These are phyloP conservation scores for Rhodamnia argentea DNA, from an alignment of 345 rosid species.

Conservation along the genomic window DNA sequence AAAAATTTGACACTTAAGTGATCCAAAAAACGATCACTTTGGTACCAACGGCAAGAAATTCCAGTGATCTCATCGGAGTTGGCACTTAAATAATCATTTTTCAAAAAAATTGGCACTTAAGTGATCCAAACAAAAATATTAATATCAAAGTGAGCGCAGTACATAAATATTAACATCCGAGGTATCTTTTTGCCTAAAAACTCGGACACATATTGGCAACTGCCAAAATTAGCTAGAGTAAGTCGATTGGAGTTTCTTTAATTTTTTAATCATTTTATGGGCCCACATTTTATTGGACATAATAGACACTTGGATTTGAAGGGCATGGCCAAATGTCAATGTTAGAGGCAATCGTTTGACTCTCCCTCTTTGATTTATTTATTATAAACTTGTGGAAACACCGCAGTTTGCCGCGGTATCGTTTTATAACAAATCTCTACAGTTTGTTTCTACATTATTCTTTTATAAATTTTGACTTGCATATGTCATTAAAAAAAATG, in stretches of 20 bases:
- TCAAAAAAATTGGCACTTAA: too few relatives aligned
- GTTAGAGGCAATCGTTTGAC: background rate
- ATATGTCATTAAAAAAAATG: background rate
- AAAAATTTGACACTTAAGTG: too few relatives aligned
- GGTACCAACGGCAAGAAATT: too few relatives aligned
- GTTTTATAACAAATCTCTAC: background rate
- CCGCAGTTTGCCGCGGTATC: background rate
- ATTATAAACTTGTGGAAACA: background rate
- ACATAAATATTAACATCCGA: too few relatives aligned
- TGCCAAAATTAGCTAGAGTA: background rate
- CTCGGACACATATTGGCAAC: background rate
- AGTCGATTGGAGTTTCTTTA: background rate
- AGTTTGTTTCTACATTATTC: background rate
- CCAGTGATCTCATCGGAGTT: too few relatives aligned
- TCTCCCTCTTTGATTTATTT: background rate
- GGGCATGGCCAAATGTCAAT: background rate
- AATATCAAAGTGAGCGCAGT: too few relatives aligned
- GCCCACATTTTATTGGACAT: background rate
- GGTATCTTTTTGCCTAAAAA: background rate
- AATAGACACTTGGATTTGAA: background rate
- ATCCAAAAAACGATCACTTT: too few relatives aligned
- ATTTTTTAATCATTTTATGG: background rate
- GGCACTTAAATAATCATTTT: too few relatives aligned
- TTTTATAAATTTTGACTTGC: background rate
- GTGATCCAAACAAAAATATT: too few relatives aligned